Base-by-base conservation (phyloP, 2,329 filamentous ascomycete species). In the Colletotrichum phormii region DNA sequence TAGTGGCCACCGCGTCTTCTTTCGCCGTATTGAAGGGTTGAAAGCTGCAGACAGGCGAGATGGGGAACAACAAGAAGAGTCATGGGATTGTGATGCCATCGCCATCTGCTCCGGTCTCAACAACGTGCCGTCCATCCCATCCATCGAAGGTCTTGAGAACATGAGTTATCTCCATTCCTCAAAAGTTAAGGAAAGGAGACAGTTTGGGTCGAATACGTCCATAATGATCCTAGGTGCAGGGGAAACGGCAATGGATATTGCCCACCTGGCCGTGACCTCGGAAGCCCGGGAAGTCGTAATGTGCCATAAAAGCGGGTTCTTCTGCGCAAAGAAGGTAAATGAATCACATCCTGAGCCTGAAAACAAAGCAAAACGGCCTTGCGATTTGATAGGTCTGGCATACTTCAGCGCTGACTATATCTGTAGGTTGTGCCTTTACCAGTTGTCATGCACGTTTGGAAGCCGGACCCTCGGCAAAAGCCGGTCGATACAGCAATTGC, bases 401-500 rank as follows among this genome's bases (percentile, higher is more conserved):
- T 49, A n/a, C 15, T 24, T 3, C 33, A 8, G 22, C 22, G n/a
- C 31, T 53, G 15, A 67, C 9, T 6, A 13, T 1, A 9, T 29
- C n/a, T 9, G 3, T 22, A 72, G 71, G 58, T 15, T 8, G 29
- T 73, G 4, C 71, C 71, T 15, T 18, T 71, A 12, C 71, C 71
- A 5, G 31, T 42, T 6, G 57, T 72, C 22, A 59, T 71, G 62
- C 62, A 67, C 15, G 35, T 24, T 5, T 54, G 57, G 22, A 73
- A 63, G 31, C 71, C 67, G 0, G 57, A 60, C 11, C 37, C 67
- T 8, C 64, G 57, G 1, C 81, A 85, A 58, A 86, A 87, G 51
- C 86, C 86, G 0, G 81, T 86, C 15, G 86, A 88, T 73, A 82
- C 83, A 3, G 83, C 83, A 0, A 80, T 84, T 1, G 86, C 85